Percentiles rank a stretch among this genome's conserved stretches.
Evolutionary conservation across 352 stramenopile genomes (phyloP).

Genomic region (Globisporangium iwayamae): DNA sequence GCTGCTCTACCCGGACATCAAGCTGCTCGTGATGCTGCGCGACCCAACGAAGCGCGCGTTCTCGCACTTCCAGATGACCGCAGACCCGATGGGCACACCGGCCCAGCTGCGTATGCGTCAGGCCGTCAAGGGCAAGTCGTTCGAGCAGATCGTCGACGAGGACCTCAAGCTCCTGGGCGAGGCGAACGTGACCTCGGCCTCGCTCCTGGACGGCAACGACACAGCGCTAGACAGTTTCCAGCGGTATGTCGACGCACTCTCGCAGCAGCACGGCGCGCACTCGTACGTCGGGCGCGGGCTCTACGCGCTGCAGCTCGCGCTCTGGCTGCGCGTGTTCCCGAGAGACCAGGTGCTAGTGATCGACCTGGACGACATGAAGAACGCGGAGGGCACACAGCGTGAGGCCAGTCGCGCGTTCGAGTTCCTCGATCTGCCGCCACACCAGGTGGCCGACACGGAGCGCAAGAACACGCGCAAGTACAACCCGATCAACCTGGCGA

Average conservation of each 20-base stretch:
- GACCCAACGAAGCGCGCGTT: constrained; percentile 89
- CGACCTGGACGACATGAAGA: constrained; percentile 86
- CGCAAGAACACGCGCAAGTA: constrained; percentile 73
- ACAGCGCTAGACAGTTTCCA: constrained; percentile 34
- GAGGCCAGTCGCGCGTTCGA: constrained; percentile 41
- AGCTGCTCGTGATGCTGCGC: constrained; percentile 91
- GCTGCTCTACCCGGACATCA: constrained; percentile 44
- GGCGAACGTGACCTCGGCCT: constrained; percentile 11
- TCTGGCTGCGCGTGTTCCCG: constrained; percentile 89
- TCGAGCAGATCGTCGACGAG: constrained; percentile 84
- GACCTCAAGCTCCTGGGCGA: constrained; percentile 77
- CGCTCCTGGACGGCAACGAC: constrained; percentile 18
- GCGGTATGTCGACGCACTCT: constrained; percentile 36
- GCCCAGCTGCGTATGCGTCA: constrained; percentile 82
- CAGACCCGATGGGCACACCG: constrained; percentile 66
- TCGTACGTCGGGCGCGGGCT: constrained; percentile 86
- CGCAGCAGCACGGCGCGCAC: constrained; percentile 61
- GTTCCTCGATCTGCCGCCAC: constrained; percentile 36
- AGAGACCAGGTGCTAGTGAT: constrained; percentile 84
- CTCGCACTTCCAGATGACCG: constrained; percentile 94
- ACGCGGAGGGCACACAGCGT: constrained; percentile 25
- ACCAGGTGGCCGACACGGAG: constrained; percentile 35
- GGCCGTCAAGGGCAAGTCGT: constrained; percentile 69
- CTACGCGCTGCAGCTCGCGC: constrained; percentile 89
- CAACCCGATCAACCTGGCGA: constrained; percentile 30